Evolutionary conservation across 139 green algal species (phyloP).

Genomic region (Chlorella sp.): DNA sequence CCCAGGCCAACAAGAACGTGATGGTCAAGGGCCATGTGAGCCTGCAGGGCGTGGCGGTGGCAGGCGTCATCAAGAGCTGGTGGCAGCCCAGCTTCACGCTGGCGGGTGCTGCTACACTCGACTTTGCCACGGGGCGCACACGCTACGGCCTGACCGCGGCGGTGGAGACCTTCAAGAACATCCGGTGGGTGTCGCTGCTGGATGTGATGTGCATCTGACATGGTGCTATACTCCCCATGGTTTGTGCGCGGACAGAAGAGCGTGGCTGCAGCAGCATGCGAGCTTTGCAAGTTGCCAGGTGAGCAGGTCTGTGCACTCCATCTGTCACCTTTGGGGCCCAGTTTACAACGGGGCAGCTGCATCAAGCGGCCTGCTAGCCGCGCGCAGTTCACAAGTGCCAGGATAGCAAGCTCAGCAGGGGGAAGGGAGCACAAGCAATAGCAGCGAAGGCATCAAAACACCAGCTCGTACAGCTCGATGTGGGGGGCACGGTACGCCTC

Average conservation of each 20-base stretch:
- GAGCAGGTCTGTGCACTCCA: too few relatives aligned
- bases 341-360: too few relatives aligned
- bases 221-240: too few relatives aligned
- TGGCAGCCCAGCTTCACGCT: slow-evolving; percentile 69
- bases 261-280: too few relatives aligned
- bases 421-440: too few relatives aligned
- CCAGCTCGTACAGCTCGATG: slow-evolving; percentile 10
- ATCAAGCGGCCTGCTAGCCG: too few relatives aligned
- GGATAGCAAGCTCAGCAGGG: too few relatives aligned
- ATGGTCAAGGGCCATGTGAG: slow-evolving; percentile 74
- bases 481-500: not conserved
- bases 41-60: slow-evolving; percentile 43
- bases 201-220: not conserved
- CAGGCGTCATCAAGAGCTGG: slow-evolving; percentile 68
- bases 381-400: too few relatives aligned
- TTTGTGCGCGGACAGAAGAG: too few relatives aligned
- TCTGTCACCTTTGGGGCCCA: too few relatives aligned
- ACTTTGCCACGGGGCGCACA: slow-evolving; percentile 25
- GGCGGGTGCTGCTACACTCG: slow-evolving; percentile 32
- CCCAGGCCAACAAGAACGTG: slow-evolving; percentile 87
- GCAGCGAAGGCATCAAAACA: not conserved
- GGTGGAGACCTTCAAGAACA: slow-evolving; percentile 61
- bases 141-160: slow-evolving; percentile 52
- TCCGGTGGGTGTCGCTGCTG: not conserved
- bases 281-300: too few relatives aligned